phyloP scores from a whole-genome alignment of 768 basidiomycete genomes.

The Termitomyces sp. region DNA sequence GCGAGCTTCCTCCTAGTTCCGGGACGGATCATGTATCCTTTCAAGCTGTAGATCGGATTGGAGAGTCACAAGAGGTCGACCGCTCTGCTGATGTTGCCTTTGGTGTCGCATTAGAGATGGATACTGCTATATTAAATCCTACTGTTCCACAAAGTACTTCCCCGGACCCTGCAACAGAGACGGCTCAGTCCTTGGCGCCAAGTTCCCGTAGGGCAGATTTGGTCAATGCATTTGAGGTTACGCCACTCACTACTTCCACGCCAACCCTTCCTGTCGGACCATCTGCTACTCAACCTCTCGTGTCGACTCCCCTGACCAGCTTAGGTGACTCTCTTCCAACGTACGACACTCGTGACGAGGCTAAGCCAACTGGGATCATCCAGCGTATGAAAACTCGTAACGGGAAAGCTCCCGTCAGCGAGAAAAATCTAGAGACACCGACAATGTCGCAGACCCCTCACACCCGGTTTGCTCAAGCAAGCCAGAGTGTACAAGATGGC shows the following conservation, averaged over 20 bases:
- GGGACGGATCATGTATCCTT: slow-evolving; percentile 25
- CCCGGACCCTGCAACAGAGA: slow-evolving; percentile 2
- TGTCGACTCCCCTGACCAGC: neutral
- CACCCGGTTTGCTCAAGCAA: neutral
- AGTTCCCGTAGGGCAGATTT: slow-evolving; percentile 1
- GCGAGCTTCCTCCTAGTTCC: slow-evolving; percentile 4
- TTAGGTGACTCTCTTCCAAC: neutral
- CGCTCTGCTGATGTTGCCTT: slow-evolving; percentile 33
- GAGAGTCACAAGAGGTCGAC: slow-evolving; percentile 33
- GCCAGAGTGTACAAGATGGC: slow-evolving; percentile 15
- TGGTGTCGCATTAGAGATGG: slow-evolving; percentile 32
- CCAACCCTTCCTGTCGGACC: slow-evolving; percentile 2
- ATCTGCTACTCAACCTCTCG: slow-evolving; percentile 3
- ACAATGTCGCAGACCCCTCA: neutral
- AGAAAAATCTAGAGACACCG: neutral
- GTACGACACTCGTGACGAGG: neutral
- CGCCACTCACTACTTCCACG: slow-evolving; percentile 8
- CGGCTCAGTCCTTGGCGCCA: slow-evolving; percentile 21
- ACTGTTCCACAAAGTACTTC: neutral
- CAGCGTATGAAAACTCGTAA: slow-evolving; percentile 43
- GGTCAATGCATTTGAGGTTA: slow-evolving; percentile 1
- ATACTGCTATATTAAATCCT: slow-evolving; percentile 20
- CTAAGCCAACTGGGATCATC: slow-evolving; percentile 25
- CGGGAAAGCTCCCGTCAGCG: slow-evolving; percentile 26
- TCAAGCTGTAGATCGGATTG: slow-evolving; percentile 27